A percentile compares a stretch with the other conserved stretches of the same genome.
Evolutionary conservation across 1,284 basidiomycete genomes (phyloP).

Genomic region (Sporisorium exsertum): DNA sequence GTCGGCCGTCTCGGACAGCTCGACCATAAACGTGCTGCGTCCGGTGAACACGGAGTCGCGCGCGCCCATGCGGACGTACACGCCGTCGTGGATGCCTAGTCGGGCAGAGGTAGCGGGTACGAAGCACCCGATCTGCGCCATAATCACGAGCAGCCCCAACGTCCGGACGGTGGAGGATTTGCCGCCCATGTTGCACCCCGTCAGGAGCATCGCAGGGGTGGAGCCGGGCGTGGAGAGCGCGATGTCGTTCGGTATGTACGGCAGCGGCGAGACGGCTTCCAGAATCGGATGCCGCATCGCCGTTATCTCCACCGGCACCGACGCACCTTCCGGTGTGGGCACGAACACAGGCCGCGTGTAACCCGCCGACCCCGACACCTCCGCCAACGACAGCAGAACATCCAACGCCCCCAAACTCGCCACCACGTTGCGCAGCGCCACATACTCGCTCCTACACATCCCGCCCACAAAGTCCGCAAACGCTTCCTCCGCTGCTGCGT

Average conservation of each 20-base stretch:
- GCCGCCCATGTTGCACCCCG: conserved; percentile 71
- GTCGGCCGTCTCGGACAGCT: conserved; percentile 92
- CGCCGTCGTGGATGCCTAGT: conserved; percentile 82
- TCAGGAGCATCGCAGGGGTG: conserved; percentile 55
- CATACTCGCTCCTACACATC: conserved; percentile 50
- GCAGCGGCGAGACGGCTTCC: conserved; percentile 42
- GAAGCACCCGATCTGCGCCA: conserved; percentile 74
- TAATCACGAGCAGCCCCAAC: conserved; percentile 63
- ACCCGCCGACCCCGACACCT: conserved; percentile 47
- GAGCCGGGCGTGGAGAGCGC: conserved; percentile 12
- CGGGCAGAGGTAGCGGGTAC: conserved; percentile 78
- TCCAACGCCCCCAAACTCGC: conserved; percentile 55
- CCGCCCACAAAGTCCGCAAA: conserved; percentile 45
- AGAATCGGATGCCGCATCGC: conserved; percentile 63
- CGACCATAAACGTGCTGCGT: conserved; percentile 94
- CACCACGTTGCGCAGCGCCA: conserved; percentile 53
- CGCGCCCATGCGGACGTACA: conserved; percentile 86
- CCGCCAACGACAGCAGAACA: conserved; percentile 51
- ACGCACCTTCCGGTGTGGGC: background rate
- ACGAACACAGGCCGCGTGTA: conserved; percentile 46
- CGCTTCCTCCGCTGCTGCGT: conserved; percentile 71
- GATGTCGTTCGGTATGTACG: conserved; percentile 63
- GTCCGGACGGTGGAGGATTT: conserved; percentile 76
- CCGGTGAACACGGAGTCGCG: conserved; percentile 86
- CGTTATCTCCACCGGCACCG: conserved; percentile 33